Percentiles rank a stretch among this genome's conserved stretches.
phyloP scores from a whole-genome alignment of 1,284 basidiomycete genomes.

The Entoloma clypeatum region DNA sequence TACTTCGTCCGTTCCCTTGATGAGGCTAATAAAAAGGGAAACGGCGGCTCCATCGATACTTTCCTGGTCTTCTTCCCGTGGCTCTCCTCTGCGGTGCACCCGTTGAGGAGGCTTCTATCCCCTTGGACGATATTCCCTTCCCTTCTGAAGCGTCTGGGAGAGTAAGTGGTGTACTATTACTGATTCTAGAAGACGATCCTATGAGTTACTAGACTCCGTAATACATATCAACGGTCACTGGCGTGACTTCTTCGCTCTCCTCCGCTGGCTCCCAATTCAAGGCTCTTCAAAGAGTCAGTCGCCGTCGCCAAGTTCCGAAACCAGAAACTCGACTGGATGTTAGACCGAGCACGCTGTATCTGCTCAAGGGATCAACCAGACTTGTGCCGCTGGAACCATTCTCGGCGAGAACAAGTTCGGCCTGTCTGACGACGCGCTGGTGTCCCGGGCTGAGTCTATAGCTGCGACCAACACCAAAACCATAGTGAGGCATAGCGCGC shows the following conservation, averaged over 20 bases:
- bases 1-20: slow-evolving; percentile 3
- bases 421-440: too few species aligned
- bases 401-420: too few species aligned
- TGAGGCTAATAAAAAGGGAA: not conserved
- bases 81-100: not conserved
- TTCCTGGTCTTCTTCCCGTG: not conserved
- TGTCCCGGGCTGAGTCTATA: too few species aligned
- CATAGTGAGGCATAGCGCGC: slow-evolving; percentile 16
- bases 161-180: not conserved
- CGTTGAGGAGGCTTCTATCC: not conserved
- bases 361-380: too few species aligned
- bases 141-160: slow-evolving; percentile 1
- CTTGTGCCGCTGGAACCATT: too few species aligned
- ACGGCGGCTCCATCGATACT: not conserved
- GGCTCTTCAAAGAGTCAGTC: slow-evolving; percentile 2
- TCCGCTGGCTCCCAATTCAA: not conserved
- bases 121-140: slow-evolving; percentile 2
- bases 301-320: slow-evolving; percentile 2
- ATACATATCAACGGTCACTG: slow-evolving; percentile 1
- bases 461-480: slow-evolving; percentile 18
- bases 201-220: not conserved
- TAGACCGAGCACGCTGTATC: too few species aligned
- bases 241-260: slow-evolving; percentile 1
- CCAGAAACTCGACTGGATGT: too few species aligned
- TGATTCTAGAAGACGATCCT: too few species aligned